A percentile compares a stretch with the other conserved stretches of the same genome.
Evolutionary conservation across 2,329 filamentous ascomycete species (phyloP).

Genomic region (Colletotrichum melonis): DNA sequence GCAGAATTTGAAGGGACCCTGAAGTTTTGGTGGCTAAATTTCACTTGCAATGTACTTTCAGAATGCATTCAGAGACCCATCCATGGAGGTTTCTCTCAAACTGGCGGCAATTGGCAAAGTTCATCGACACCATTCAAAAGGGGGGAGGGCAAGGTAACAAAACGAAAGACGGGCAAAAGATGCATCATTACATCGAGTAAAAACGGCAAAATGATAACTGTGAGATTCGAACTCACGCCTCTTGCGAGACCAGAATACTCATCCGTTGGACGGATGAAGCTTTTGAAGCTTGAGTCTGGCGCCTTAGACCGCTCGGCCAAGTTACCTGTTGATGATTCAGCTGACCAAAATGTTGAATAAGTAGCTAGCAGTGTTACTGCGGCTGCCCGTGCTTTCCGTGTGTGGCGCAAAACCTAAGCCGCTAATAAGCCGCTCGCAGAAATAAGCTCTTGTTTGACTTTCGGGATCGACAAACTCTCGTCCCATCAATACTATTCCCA

Average conservation of each 20-base stretch:
- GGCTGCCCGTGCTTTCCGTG: too few relatives aligned
- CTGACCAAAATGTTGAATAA: rapidly evolving
- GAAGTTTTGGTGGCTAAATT: too few relatives aligned
- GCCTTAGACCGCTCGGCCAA: constrained; percentile 37
- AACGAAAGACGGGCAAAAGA: not conserved
- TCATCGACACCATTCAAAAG: not conserved
- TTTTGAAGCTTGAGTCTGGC: constrained; percentile 31
- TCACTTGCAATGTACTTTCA: too few relatives aligned
- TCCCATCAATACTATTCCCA: not conserved
- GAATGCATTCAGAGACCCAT: too few relatives aligned
- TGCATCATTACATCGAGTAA: rapidly evolving
- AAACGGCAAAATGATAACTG: constrained; percentile 16
- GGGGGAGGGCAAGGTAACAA: not conserved
- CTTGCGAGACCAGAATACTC: constrained; percentile 34
- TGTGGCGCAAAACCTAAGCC: too few relatives aligned
- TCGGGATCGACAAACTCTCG: not conserved
- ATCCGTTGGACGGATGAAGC: constrained; percentile 7
- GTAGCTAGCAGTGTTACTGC: rapidly evolving
- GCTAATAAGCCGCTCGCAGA: not conserved
- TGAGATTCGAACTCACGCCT: constrained; percentile 37
- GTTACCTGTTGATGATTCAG: not conserved
- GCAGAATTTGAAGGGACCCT: too few relatives aligned
- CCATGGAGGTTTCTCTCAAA: too few relatives aligned
- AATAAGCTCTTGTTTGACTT: not conserved
- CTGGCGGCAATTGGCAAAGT: too few relatives aligned